Evolutionary conservation across 371 early-diverging fungal species (phyloP).

Genomic region (Sporodiniella umbellata): DNA sequence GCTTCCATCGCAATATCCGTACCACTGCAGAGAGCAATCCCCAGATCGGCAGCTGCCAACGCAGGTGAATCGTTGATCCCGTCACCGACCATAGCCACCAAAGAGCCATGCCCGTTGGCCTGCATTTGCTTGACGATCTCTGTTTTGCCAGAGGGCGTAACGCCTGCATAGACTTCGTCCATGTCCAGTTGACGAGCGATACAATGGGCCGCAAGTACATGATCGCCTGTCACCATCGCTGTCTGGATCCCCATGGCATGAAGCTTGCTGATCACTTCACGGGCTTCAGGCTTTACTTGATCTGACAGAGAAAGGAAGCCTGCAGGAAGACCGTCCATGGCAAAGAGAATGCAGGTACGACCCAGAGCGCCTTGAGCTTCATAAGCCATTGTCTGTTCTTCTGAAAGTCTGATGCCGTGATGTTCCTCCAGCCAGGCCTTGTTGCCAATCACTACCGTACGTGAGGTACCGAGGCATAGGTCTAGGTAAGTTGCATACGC

Average conservation of each 20-base stretch:
- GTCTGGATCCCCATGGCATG: slow-evolving; percentile 71
- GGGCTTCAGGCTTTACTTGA: slow-evolving; percentile 73
- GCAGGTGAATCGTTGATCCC: slow-evolving; percentile 98
- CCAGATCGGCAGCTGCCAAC: slow-evolving; percentile 86
- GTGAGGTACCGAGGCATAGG: background rate
- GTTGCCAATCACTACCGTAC: background rate
- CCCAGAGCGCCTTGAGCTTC: slow-evolving; percentile 52
- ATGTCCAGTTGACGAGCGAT: slow-evolving; percentile 74
- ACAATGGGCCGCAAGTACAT: slow-evolving; percentile 67
- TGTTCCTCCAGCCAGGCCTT: slow-evolving; percentile 20
- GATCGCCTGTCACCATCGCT: slow-evolving; percentile 93
- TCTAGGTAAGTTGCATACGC: background rate
- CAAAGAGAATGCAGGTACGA: slow-evolving; percentile 77
- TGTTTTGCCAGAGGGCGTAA: slow-evolving; percentile 86
- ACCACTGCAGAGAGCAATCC: slow-evolving; percentile 56
- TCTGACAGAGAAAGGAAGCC: slow-evolving; percentile 84
- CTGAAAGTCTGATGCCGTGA: slow-evolving; percentile 18
- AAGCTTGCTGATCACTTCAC: slow-evolving; percentile 65
- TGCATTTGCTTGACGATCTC: slow-evolving; percentile 66
- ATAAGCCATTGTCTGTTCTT: slow-evolving; percentile 18
- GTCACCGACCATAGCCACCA: slow-evolving; percentile 52
- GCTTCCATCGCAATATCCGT: slow-evolving; percentile 14
- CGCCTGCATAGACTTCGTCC: slow-evolving; percentile 79
- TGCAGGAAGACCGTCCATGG: slow-evolving; percentile 53
- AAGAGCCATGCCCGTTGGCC: background rate